phyloP scores from a whole-genome alignment of 371 early-diverging fungal genomes.

The Coemansia sp. region DNA sequence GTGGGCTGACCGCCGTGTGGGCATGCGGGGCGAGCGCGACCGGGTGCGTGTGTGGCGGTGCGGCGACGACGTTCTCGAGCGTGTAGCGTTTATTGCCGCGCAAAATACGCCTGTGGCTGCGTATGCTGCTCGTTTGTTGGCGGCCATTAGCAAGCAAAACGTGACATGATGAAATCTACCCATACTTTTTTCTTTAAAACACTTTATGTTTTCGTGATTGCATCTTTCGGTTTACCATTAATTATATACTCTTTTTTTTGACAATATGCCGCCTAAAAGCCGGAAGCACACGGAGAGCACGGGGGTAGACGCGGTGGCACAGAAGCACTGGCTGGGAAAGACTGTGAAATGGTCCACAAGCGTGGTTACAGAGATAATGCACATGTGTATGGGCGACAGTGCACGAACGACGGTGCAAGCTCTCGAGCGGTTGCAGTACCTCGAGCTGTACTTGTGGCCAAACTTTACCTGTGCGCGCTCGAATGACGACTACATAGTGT shows the following conservation, averaged over 20 bases:
- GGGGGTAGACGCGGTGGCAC: slow-evolving; percentile 55
- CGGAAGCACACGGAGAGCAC: neutral
- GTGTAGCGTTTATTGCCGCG: slow-evolving; percentile 35
- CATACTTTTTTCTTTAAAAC: too few species aligned
- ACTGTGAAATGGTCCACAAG: slow-evolving; percentile 55
- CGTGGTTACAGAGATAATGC: slow-evolving; percentile 61
- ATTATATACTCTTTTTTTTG: neutral
- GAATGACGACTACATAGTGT: slow-evolving; percentile 61
- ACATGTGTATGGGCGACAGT: slow-evolving; percentile 60
- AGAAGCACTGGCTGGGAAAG: slow-evolving; percentile 50
- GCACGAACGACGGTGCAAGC: slow-evolving; percentile 59
- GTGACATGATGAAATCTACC: neutral
- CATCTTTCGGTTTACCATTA: too few species aligned
- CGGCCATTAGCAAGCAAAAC: slow-evolving; percentile 14
- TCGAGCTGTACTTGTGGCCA: slow-evolving; percentile 88
- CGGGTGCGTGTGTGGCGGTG: slow-evolving; percentile 33
- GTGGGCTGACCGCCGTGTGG: slow-evolving; percentile 39
- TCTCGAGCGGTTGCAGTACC: slow-evolving; percentile 74
- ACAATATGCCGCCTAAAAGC: slow-evolving; percentile 25
- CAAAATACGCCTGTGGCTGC: slow-evolving; percentile 6
- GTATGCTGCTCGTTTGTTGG: slow-evolving; percentile 34
- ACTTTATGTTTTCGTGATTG: too few species aligned
- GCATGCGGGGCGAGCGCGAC: slow-evolving; percentile 27
- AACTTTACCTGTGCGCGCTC: slow-evolving; percentile 49
- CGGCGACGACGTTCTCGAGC: slow-evolving; percentile 39